These are phyloP conservation scores for Phytopythium mirpurense DNA, from an alignment of 352 stramenopile genomes.

Conservation along the genomic window DNA sequence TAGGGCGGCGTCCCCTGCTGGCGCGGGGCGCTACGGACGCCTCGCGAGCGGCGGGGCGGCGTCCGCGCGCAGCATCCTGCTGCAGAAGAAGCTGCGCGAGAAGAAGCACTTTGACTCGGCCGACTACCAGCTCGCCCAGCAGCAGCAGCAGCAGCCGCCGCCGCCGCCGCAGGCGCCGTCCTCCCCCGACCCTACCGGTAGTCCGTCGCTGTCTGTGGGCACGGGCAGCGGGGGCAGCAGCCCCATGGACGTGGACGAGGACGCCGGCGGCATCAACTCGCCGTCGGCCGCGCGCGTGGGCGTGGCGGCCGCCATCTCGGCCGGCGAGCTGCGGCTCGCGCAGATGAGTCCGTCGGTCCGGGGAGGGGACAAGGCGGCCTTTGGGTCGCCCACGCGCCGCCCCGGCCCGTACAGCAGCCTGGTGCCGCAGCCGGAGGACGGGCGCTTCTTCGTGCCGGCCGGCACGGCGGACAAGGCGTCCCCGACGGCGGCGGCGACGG, in stretches of 20 bases:
- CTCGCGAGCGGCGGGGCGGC: constrained; percentile 21
- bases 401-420: too few relatives aligned
- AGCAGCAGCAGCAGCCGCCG: constrained; percentile 4
- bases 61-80: constrained; percentile 57
- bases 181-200: neutral
- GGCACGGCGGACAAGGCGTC: too few relatives aligned
- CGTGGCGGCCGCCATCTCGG: constrained; percentile 4
- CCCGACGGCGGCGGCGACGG: neutral
- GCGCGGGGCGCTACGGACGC: constrained; percentile 15
- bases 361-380: constrained; percentile 36
- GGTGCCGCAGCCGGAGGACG: neutral
- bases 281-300: constrained; percentile 30
- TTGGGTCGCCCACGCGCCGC: constrained; percentile 26
- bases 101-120: constrained; percentile 72
- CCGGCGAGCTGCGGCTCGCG: constrained; percentile 18
- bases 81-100: constrained; percentile 68
- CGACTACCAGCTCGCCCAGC: constrained; percentile 61
- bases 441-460: constrained; percentile 6
- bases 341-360: constrained; percentile 58
- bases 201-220: neutral
- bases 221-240: constrained; percentile 5
- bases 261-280: constrained; percentile 31
- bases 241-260: constrained; percentile 28
- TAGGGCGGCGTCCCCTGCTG: neutral
- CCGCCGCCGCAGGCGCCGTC: neutral